Percentiles rank a stretch among this genome's conserved stretches.
These are phyloP conservation scores for Zygnema circumcarinatum DNA, from an alignment of 139 green algal genomes.

Conservation along the genomic window DNA sequence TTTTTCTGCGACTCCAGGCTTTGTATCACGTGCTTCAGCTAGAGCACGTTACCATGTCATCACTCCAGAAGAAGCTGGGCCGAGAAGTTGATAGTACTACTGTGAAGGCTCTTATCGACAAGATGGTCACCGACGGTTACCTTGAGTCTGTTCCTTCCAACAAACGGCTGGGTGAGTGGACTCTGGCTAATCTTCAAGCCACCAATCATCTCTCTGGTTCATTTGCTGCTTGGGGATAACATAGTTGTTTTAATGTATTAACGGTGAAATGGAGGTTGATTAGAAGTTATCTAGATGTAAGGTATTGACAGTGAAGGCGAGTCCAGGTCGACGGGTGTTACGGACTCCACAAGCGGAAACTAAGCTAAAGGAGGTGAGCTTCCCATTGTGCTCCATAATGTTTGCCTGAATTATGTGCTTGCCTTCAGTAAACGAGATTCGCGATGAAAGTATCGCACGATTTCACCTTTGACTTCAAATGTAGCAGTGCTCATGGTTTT, in stretches of 20 bases:
- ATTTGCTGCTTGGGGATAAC: not conserved
- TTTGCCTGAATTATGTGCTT: no score
- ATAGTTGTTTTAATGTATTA: no score
- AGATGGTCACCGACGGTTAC: slow-evolving; percentile 26
- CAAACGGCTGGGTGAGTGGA: slow-evolving; percentile 5
- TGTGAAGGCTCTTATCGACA: slow-evolving; percentile 16
- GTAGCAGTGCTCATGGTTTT: no score
- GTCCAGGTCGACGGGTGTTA: slow-evolving; percentile 2
- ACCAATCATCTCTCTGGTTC: not conserved
- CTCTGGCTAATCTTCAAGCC: not conserved
- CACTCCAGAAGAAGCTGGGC: slow-evolving; percentile 21
- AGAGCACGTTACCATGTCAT: slow-evolving; percentile 18
- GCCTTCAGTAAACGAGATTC: no score
- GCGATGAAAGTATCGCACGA: no score
- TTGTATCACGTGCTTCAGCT: slow-evolving; percentile 21
- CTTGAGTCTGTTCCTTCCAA: slow-evolving; percentile 19
- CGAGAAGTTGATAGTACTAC: not conserved
- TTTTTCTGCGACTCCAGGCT: slow-evolving; percentile 2
- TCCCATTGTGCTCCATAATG: not conserved
- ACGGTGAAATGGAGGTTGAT: no score
- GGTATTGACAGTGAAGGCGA: no score
- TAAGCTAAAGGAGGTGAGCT: not conserved
- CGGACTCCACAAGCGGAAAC: not conserved
- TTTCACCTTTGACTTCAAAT: no score
- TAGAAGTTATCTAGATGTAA: no score